These are phyloP conservation scores for Trichoderma asperelloides DNA, from an alignment of 495 filamentous ascomycete species.

Conservation along the genomic window DNA sequence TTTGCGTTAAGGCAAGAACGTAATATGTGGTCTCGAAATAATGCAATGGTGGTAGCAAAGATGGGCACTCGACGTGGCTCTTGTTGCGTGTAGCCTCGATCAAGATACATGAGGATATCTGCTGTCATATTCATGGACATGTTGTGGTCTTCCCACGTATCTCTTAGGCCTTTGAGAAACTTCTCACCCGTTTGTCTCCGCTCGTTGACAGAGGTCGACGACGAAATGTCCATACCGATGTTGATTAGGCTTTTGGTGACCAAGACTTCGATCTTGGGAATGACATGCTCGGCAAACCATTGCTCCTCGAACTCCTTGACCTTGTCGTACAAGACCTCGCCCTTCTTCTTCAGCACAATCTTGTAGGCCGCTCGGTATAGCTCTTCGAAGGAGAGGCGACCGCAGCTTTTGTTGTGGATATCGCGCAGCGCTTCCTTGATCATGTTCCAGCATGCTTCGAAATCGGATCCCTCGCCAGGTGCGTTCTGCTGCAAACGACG, in stretches of 20 bases:
- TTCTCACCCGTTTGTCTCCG: conserved; percentile 70
- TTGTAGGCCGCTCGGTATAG: conserved; percentile 95
- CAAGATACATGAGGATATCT: conserved; percentile 98
- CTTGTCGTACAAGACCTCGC: conserved; percentile 69
- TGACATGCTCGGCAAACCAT: conserved; percentile 66
- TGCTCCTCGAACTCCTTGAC: conserved; percentile 71
- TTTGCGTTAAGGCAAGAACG: conserved; percentile 27
- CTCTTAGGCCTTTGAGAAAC: conserved; percentile 67
- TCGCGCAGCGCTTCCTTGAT: conserved; percentile 66
- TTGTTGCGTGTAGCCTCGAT: conserved; percentile 62
- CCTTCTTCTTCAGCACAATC: conserved; percentile 82
- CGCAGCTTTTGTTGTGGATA: conserved; percentile 90
- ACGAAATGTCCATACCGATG: conserved; percentile 32
- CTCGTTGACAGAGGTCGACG: conserved; percentile 60
- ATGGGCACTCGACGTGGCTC: conserved; percentile 70
- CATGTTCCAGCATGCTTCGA: conserved; percentile 71
- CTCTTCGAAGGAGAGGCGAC: conserved; percentile 84
- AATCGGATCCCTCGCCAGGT: conserved; percentile 41
- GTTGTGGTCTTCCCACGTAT: conserved; percentile 81
- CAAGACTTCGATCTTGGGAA: conserved; percentile 50
- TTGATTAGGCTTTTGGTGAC: conserved; percentile 51
- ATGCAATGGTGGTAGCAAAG: conserved; percentile 70
- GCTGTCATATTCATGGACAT: conserved; percentile 94
- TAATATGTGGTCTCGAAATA: conserved; percentile 81
- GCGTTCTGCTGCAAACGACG: conserved; percentile 18